These are phyloP conservation scores for Brettanomyces anomalus DNA, from an alignment of 805 yeast genomes.

Conservation along the genomic window DNA sequence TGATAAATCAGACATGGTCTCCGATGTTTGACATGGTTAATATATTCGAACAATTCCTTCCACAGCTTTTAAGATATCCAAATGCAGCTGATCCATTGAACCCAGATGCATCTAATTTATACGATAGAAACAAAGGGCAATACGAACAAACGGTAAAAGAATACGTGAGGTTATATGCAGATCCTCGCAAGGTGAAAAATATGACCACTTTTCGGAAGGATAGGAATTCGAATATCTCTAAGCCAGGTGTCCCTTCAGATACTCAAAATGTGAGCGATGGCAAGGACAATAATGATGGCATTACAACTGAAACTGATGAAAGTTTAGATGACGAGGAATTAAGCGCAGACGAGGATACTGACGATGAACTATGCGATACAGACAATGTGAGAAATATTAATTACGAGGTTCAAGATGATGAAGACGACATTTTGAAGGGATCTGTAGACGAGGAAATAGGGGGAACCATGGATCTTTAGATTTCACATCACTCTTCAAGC, in stretches of 20 bases:
- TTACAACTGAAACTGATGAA: constrained; percentile 14
- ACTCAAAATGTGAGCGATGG: constrained; percentile 7
- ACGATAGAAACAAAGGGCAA: constrained; percentile 54
- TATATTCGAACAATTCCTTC: constrained; percentile 86
- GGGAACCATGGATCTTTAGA: constrained; percentile 26
- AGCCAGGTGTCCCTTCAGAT: not conserved
- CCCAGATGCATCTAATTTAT: constrained; percentile 77
- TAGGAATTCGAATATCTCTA: constrained; percentile 1
- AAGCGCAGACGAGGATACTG: constrained; percentile 14
- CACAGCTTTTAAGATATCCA: constrained; percentile 85
- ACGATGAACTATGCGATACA: constrained; percentile 16
- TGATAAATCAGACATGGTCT: constrained; percentile 95
- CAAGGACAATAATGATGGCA: constrained; percentile 8
- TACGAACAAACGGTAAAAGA: constrained; percentile 65
- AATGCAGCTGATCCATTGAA: constrained; percentile 92
- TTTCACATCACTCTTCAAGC: not conserved
- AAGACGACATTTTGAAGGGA: constrained; percentile 5
- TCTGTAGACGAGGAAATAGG: constrained; percentile 20
- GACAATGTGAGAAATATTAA: constrained; percentile 15
- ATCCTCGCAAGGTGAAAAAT: constrained; percentile 23
- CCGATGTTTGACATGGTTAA: constrained; percentile 92
- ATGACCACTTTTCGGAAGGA: not conserved
- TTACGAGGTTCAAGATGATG: constrained; percentile 15
- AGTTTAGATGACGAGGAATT: constrained; percentile 12
- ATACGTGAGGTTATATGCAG: constrained; percentile 67